Percentiles rank a stretch among this genome's conserved stretches.
Evolutionary conservation across 2,329 filamentous ascomycete genomes (phyloP).

Genomic region (Zopfia rhizophila): DNA sequence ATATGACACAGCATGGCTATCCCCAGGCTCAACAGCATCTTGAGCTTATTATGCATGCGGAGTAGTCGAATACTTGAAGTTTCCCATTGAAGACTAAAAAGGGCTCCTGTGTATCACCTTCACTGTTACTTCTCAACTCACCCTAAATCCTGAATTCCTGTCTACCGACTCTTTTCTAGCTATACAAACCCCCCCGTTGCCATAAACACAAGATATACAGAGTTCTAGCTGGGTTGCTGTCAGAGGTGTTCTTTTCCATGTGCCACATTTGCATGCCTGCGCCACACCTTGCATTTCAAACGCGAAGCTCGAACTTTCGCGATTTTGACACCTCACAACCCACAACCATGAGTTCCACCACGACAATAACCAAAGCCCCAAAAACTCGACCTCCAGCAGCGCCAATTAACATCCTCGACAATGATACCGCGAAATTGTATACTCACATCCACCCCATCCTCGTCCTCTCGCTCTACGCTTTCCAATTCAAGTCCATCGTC

Average conservation of each 20-base stretch:
- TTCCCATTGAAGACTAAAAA: too few species aligned
- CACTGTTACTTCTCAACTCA: too few species aligned
- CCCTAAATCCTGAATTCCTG: too few species aligned
- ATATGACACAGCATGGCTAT: too few species aligned
- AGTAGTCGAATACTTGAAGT: too few species aligned
- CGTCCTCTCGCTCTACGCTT: conserved; percentile 71
- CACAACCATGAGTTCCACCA: conserved; percentile 8
- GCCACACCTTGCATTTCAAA: not conserved
- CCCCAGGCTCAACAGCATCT: too few species aligned
- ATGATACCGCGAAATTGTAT: conserved; percentile 63
- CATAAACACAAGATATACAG: too few species aligned
- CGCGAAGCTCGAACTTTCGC: not conserved
- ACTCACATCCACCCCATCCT: conserved; percentile 75
- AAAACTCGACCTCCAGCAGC: conserved; percentile 29
- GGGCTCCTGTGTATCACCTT: too few species aligned
- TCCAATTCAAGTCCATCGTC: conserved; percentile 74
- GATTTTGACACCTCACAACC: not conserved
- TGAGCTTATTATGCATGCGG: too few species aligned
- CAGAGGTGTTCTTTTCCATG: not conserved
- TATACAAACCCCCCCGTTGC: too few species aligned
- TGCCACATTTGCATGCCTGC: not conserved
- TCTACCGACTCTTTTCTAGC: too few species aligned
- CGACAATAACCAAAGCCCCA: conserved; percentile 25
- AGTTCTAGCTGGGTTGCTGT: too few species aligned
- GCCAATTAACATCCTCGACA: conserved; percentile 60